phyloP scores from a whole-genome alignment of 2,329 filamentous ascomycete genomes.

The Fusarium sp. region DNA sequence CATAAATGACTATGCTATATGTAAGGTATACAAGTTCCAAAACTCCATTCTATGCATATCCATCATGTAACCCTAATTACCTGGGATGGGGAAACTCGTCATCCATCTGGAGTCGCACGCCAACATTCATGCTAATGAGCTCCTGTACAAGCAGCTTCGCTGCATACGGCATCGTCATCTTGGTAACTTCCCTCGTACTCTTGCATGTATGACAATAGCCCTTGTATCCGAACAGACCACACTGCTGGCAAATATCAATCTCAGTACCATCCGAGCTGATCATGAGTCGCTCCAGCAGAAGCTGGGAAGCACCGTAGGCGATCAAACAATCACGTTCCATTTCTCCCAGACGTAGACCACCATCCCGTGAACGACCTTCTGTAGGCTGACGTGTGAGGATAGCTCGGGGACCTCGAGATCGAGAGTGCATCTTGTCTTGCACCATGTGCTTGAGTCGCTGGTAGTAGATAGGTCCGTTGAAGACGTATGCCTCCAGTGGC shows the following conservation, averaged over 20 bases:
- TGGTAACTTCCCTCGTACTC: slow-evolving; percentile 82
- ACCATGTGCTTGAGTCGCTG: slow-evolving; percentile 99
- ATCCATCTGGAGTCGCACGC: slow-evolving; percentile 86
- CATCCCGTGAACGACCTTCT: slow-evolving; percentile 91
- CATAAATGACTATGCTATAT: slow-evolving; percentile 24
- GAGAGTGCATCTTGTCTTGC: slow-evolving; percentile 99
- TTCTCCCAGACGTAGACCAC: slow-evolving; percentile 91
- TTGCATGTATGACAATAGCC: slow-evolving; percentile 95
- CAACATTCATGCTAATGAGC: slow-evolving; percentile 98
- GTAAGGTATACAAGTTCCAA: slow-evolving; percentile 28
- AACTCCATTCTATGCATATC: slow-evolving; percentile 29
- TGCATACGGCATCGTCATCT: slow-evolving; percentile 97
- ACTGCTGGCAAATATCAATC: slow-evolving; percentile 93
- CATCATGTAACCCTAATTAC: slow-evolving; percentile 32
- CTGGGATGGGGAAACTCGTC: slow-evolving; percentile 86
- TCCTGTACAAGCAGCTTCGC: slow-evolving; percentile 97
- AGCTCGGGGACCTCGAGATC: slow-evolving; percentile 86
- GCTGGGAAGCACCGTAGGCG: slow-evolving; percentile 92
- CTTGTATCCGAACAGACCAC: slow-evolving; percentile 94
- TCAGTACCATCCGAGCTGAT: slow-evolving; percentile 88
- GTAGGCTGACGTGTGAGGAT: slow-evolving; percentile 96
- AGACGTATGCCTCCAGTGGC: slow-evolving; percentile 92
- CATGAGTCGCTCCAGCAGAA: slow-evolving; percentile 94
- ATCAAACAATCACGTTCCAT: slow-evolving; percentile 99
- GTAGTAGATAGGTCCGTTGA: slow-evolving; percentile 99